A percentile compares a stretch with the other conserved stretches of the same genome.
phyloP scores from a whole-genome alignment of 805 yeast species.

The Kazachstania kunashirensis region DNA sequence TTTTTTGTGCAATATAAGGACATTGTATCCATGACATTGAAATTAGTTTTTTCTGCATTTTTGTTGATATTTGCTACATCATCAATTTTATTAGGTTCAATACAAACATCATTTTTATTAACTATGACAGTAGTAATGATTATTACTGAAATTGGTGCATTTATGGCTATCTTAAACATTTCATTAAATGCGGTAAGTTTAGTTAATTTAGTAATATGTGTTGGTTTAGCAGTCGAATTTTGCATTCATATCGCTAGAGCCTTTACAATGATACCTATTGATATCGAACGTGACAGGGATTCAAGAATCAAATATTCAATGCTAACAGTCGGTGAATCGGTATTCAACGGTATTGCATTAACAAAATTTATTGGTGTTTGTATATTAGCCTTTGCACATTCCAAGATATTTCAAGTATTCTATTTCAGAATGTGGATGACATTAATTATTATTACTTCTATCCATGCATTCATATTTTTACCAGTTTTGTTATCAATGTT shows the following conservation, averaged over 20 bases:
- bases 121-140: constrained; percentile 52
- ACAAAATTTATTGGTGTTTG: constrained; percentile 83
- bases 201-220: constrained; percentile 85
- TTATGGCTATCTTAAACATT: constrained; percentile 65
- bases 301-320: constrained; percentile 46
- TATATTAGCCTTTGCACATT: constrained; percentile 77
- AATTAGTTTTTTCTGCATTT: constrained; percentile 44
- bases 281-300: constrained; percentile 29
- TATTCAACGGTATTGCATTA: constrained; percentile 79
- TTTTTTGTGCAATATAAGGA: constrained; percentile 82
- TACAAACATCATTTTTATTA: constrained; percentile 47
- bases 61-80: constrained; percentile 44
- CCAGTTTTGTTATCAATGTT: constrained; percentile 61
- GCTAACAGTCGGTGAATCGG: constrained; percentile 77
- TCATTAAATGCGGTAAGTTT: constrained; percentile 81
- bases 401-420: constrained; percentile 82
- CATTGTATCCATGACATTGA: constrained; percentile 49
- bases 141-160: constrained; percentile 65
- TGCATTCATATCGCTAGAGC: constrained; percentile 81
- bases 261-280: constrained; percentile 41
- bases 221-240: constrained; percentile 89
- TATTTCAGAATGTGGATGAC: constrained; percentile 94
- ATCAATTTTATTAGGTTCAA: constrained; percentile 54
- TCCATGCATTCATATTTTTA: constrained; percentile 68
- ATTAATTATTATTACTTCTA: constrained; percentile 62